Evolutionary conservation across 139 green algal genomes (phyloP), one percentile per base, ranked within the genome.

Genomic region (Nannochloris sp.): DNA sequence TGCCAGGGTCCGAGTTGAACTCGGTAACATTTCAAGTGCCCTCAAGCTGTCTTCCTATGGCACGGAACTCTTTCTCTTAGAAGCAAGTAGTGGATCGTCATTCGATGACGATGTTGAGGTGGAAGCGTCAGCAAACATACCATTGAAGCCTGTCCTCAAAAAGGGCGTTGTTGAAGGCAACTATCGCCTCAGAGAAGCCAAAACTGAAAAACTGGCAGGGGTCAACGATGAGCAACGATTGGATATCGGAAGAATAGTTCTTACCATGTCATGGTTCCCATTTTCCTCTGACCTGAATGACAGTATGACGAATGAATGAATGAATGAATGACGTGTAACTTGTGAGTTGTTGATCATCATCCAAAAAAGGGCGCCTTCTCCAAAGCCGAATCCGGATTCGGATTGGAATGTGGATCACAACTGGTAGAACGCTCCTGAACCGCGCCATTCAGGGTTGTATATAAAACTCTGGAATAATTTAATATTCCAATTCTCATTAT

Each of bases 71-170:
- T 75, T 69, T 66, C 21, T 15, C 43, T 58, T 75, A 61, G 68
- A 75, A 29, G 68, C 68, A 34, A 40, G 11, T 11, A 60, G 63
- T 44, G 46, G 46, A 25, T 9, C 46, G 0, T 62, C 49, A 5
- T 75, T 75, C 27, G 21, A 44, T 8, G 51, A 55, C 12, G 68
- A 75, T 27, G 68, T 75, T 12, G 44, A 49, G 40, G 68, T 75
- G 27, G 12, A 59, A 14, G 65, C 21, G 19, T 37, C 25, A 36
- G 60, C 68, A 11, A 36, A 19, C 14, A 37, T 70, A 16, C 60
- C 68, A 18, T 55, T 75, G 23, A 44, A 37, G 18, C 44, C 61
- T 18, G 19, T 68, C 23, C 14, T 62, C 18, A 15, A 2, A 10
- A 58, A 68, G 21, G 29, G 61, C 0, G 46, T 43, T 29, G 48